Base-by-base conservation (phyloP, 164 flowering plant genomes). In the Berberis vulgaris region DNA sequence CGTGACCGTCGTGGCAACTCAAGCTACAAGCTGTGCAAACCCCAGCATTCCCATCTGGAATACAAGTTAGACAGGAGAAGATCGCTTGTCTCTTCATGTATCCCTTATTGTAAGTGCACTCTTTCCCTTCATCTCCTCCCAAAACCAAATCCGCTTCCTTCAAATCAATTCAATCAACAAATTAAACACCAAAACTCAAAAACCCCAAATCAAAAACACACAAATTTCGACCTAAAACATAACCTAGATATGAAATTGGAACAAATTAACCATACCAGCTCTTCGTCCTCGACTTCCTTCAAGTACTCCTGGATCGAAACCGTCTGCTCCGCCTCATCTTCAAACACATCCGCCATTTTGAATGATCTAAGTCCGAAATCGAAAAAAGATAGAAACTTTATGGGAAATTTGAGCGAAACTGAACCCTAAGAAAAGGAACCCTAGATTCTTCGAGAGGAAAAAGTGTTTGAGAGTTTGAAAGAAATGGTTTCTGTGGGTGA, bases 121-220 rank as follows among this genome's bases (percentile, higher is more conserved):
- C 97, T 67, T 95, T 86, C 43, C 97, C 99, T 54, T 87, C 96
- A 71, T 95, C 99, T 54, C 97, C 99, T 13, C 99, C 99, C 87
- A 95, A 78, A 57, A 95, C 87, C 83, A 95, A 75, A 81, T 95
- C 97, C 40, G 92, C 97, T 75, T 89, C 97, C 97, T 89, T 61
- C 47, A 44, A 62, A 59, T 43, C 56, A 6, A 66, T 52, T 53
- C 46, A n/a, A 61, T 46, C 54, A 61, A 61, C n/a, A 61, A 45
- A 26, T 45, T 54, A 38, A 54, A 41, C 41, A 45, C 7, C 54
- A 61, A 42, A 49, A 8, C 5, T 26, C 26, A 26, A 26, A 26
- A 26, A 26, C 26, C 26, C 26, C 26, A 26, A 26, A 26, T 26
- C 26, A 26, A 26, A 26, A 26, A 26, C 26, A 26, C 59, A 67